Evolutionary conservation across 176 grass and related monocot genomes (phyloP).

Genomic region (Thalia dealbata): DNA sequence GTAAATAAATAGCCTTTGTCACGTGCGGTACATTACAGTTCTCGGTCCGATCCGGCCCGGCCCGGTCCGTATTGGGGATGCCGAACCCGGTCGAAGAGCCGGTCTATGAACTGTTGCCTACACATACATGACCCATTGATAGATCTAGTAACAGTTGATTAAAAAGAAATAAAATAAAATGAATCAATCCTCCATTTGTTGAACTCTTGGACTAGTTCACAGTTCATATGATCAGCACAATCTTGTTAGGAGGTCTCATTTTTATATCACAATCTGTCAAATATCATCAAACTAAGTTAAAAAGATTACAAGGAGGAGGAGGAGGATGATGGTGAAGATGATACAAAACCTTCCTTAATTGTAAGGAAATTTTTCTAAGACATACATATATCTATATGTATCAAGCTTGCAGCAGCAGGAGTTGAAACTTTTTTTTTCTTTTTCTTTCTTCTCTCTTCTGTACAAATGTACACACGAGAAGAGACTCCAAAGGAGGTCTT

Average conservation of each 20-base stretch:
- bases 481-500: background rate
- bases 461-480: conserved; percentile 30
- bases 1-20: no score
- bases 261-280: no score
- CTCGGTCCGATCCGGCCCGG: background rate
- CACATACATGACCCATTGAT: no score
- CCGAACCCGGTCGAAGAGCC: no score
- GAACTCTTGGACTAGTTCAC: background rate
- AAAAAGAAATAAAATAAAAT: no score
- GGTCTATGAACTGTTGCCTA: no score
- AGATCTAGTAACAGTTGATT: no score
- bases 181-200: no score
- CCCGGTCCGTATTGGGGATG: background rate
- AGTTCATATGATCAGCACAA: no score
- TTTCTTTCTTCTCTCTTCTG: conserved; percentile 30
- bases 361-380: background rate
- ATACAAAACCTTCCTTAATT: background rate
- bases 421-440: conserved; percentile 17
- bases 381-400: background rate
- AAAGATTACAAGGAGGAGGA: background rate
- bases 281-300: background rate
- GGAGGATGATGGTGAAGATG: background rate
- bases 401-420: conserved; percentile 1
- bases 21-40: no score
- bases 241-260: background rate